Conservation (phyloP, 495 filamentous ascomycete species). For the Penicillium chermesinum region DNA sequence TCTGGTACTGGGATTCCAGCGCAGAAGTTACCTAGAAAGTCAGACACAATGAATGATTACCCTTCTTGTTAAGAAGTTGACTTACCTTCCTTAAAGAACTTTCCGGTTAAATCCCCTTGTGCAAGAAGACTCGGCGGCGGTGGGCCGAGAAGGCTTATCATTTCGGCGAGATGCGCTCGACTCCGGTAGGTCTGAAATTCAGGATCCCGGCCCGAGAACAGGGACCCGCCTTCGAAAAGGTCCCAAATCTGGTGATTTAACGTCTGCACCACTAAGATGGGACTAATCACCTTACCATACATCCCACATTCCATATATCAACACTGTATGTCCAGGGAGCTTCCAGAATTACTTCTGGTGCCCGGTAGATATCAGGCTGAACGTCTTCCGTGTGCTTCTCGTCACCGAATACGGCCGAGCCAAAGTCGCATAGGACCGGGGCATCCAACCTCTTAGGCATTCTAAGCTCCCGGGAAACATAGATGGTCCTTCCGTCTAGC, state of each 20-base stretch:
- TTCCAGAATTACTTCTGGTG: slow-evolving; percentile 39
- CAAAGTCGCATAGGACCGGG: slow-evolving; percentile 28
- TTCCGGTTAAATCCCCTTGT: slow-evolving; percentile 13
- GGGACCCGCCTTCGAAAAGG: slow-evolving; percentile 21
- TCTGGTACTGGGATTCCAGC: slow-evolving; percentile 10
- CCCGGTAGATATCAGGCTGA: slow-evolving; percentile 37
- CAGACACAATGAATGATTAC: background rate
- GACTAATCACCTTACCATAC: slow-evolving; percentile 30
- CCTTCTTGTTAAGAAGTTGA: background rate
- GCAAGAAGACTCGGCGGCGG: slow-evolving; percentile 32
- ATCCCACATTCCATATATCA: slow-evolving; percentile 43
- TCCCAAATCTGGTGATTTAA: slow-evolving; percentile 26
- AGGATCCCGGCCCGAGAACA: slow-evolving; percentile 24
- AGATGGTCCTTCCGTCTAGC: slow-evolving; percentile 25
- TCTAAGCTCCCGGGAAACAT: slow-evolving; percentile 20
- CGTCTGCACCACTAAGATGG: background rate
- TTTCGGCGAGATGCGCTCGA: slow-evolving; percentile 38
- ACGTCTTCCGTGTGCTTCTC: slow-evolving; percentile 18
- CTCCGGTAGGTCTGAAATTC: slow-evolving; percentile 28
- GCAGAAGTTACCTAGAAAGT: slow-evolving; percentile 16
- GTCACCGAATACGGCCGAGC: slow-evolving; percentile 13
- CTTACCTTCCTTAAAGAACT: slow-evolving; percentile 20
- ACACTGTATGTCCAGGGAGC: slow-evolving; percentile 34
- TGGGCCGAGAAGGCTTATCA: slow-evolving; percentile 38
- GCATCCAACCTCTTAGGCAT: slow-evolving; percentile 13